Evolutionary conservation across 164 flowering plant species (phyloP), one percentile per base, ranked within the genome.

Genomic region (Umbellularia californica): DNA sequence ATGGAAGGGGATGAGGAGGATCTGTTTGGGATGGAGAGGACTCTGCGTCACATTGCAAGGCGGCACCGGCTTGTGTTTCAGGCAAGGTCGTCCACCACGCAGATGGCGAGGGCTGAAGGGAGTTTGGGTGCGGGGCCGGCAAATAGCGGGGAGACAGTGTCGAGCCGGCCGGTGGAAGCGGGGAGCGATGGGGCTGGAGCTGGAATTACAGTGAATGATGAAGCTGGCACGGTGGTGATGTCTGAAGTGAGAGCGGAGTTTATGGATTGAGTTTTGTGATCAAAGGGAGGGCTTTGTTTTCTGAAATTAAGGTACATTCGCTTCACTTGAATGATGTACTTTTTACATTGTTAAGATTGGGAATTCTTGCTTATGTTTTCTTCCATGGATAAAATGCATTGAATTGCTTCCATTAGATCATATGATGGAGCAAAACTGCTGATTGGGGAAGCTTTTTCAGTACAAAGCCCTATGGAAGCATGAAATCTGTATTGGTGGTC

Each of bases 131-230:
- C 76, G 19, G 86, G 82, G 6, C 84, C 85, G 11, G 83, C 82
- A 11, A 83, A 80, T 65, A 83, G 87, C 50, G 87, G 85, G 64
- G 88, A 85, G 82, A 83, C 87, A 65, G 86, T 85, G 33, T 87
- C 86, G n/a, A 84, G 87, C 73, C 78, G 77, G 77, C 84, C 79
- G 13, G 77, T 76, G 23, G 83, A 76, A 73, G 85, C 77, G 22
- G 73, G 68, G 28, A 79, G 73, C 62, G 27, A 68, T 58, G 76
- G 72, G 50, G 58, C 55, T 50, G 82, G 75, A n/a, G 71, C 17
- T 25, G 73, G 77, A 13, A 69, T 70, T 14, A 50, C 73, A 70
- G 63, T 71, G 50, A 80, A 73, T 50, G 82, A 83, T n/a, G 82
- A 83, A 9, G 82, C 82, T 15, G 80, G 79, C 23, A 85, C 79